Evolutionary conservation across 805 yeast genomes (phyloP).

Genomic region (Pichia kluyveri): DNA sequence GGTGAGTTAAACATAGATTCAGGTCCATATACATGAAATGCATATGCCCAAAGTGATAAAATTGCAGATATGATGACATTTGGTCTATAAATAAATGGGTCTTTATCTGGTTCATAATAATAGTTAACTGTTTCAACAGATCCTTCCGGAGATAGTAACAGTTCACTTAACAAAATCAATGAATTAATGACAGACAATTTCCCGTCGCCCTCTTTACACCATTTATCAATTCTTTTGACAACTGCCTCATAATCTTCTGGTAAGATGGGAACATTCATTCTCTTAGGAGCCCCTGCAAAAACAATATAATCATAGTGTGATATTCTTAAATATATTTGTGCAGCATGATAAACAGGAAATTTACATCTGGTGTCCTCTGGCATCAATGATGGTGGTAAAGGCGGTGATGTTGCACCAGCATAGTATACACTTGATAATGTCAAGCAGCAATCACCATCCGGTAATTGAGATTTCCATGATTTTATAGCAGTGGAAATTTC

Average conservation of each 20-base stretch:
- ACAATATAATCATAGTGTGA: slow-evolving; percentile 69
- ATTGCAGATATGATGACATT: slow-evolving; percentile 30
- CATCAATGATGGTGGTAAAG: slow-evolving; percentile 8
- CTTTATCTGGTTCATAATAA: slow-evolving; percentile 28
- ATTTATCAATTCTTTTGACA: slow-evolving; percentile 35
- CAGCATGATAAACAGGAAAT: slow-evolving; percentile 58
- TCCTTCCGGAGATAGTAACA: slow-evolving; percentile 32
- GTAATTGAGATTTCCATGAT: slow-evolving; percentile 43
- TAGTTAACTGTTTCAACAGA: slow-evolving; percentile 20
- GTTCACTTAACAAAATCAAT: slow-evolving; percentile 45
- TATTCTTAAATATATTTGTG: slow-evolving; percentile 54
- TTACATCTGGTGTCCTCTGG: slow-evolving; percentile 35
- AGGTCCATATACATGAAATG: slow-evolving; percentile 38
- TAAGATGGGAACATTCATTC: slow-evolving; percentile 55
- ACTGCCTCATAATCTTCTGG: slow-evolving; percentile 42
- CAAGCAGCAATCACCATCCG: slow-evolving; percentile 11
- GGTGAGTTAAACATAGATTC: slow-evolving; percentile 29
- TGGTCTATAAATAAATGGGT: slow-evolving; percentile 24
- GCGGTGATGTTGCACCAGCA: slow-evolving; percentile 1
- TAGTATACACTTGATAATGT: slow-evolving; percentile 12
- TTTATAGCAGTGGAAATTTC: slow-evolving; percentile 54
- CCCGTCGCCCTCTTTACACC: slow-evolving; percentile 39
- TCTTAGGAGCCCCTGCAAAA: slow-evolving; percentile 67
- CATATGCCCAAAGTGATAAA: slow-evolving; percentile 40
- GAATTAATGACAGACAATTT: slow-evolving; percentile 45